A percentile compares a stretch with the other conserved stretches of the same genome.
These are phyloP conservation scores for Leishmania lainsoni DNA, from an alignment of 208 protist genomes.

Conservation along the genomic window DNA sequence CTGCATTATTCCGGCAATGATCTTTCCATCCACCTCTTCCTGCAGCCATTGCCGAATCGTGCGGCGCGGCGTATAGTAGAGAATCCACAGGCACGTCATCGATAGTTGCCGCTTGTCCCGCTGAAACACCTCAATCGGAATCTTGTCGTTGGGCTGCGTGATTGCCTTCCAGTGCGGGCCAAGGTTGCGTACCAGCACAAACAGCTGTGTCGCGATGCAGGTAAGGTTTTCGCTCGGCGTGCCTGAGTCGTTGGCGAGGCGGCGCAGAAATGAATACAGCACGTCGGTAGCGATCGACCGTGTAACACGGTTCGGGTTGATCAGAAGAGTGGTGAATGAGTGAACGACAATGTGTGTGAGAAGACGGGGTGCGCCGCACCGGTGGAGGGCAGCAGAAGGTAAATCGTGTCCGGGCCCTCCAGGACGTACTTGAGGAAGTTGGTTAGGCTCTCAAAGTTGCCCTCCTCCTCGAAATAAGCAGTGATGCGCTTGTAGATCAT, in stretches of 20 bases:
- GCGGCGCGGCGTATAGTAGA: slow-evolving; percentile 69
- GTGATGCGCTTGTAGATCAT: slow-evolving; percentile 52
- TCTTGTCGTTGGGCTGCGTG: slow-evolving; percentile 58
- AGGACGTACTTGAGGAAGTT: slow-evolving; percentile 74
- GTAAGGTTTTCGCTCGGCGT: slow-evolving; percentile 59
- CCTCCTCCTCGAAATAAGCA: slow-evolving; percentile 59
- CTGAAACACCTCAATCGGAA: slow-evolving; percentile 30
- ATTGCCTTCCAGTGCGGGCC: slow-evolving; percentile 72
- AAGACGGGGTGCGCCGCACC: slow-evolving; percentile 54
- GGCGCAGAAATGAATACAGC: slow-evolving; percentile 72
- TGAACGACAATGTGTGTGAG: slow-evolving; percentile 68
- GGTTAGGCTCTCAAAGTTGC: slow-evolving; percentile 62
- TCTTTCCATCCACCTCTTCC: slow-evolving; percentile 46
- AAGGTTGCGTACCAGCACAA: slow-evolving; percentile 52
- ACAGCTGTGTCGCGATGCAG: slow-evolving; percentile 76
- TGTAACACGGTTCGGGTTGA: slow-evolving; percentile 48
- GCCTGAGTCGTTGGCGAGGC: slow-evolving; percentile 62
- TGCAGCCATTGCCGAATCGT: slow-evolving; percentile 56
- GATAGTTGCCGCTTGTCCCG: slow-evolving; percentile 70
- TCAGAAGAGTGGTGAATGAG: slow-evolving; percentile 62
- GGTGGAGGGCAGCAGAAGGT: slow-evolving; percentile 68
- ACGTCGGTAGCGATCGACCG: slow-evolving; percentile 46
- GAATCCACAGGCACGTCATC: slow-evolving; percentile 75
- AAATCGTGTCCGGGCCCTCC: slow-evolving; percentile 61
- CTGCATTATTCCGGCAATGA: slow-evolving; percentile 69